Evolutionary conservation across 179 eudicot species (phyloP).

Genomic region (Monotropa hypopitys): DNA sequence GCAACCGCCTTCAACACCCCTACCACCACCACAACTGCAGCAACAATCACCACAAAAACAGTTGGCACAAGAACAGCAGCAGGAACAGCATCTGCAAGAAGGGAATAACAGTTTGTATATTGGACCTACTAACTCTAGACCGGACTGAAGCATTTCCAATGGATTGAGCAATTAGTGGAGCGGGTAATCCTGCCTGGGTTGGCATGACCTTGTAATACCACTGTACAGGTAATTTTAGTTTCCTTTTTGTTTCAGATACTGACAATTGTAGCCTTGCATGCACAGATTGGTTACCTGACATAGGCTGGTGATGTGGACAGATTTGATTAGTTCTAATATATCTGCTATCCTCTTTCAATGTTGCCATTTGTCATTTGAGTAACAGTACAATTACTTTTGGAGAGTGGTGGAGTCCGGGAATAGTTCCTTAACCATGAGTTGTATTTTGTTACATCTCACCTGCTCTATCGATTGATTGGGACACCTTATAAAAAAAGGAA

Average conservation of each 20-base stretch:
- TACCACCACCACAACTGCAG: slow-evolving; percentile 16
- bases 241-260: not conserved
- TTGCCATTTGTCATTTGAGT: not conserved
- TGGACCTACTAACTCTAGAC: slow-evolving; percentile 28
- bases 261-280: not conserved
- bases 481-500: not conserved
- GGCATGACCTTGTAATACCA: slow-evolving; percentile 30
- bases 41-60: slow-evolving; percentile 27
- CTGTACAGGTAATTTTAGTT: slow-evolving; percentile 55
- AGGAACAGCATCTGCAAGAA: slow-evolving; percentile 27
- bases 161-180: slow-evolving; percentile 14
- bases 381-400: not conserved
- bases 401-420: not conserved
- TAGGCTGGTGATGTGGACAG: not conserved
- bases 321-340: not conserved
- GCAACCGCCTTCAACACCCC: slow-evolving; percentile 20
- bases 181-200: slow-evolving; percentile 28
- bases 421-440: not conserved
- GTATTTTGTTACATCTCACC: too few species aligned
- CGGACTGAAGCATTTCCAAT: slow-evolving; percentile 27
- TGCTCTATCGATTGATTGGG: not conserved
- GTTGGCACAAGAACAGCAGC: slow-evolving; percentile 20
- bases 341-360: not conserved
- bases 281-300: not conserved
- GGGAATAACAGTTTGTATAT: slow-evolving; percentile 28